Conservation (phyloP, 202 grass and related monocot genomes). For the Brachypodium distachyon region DNA sequence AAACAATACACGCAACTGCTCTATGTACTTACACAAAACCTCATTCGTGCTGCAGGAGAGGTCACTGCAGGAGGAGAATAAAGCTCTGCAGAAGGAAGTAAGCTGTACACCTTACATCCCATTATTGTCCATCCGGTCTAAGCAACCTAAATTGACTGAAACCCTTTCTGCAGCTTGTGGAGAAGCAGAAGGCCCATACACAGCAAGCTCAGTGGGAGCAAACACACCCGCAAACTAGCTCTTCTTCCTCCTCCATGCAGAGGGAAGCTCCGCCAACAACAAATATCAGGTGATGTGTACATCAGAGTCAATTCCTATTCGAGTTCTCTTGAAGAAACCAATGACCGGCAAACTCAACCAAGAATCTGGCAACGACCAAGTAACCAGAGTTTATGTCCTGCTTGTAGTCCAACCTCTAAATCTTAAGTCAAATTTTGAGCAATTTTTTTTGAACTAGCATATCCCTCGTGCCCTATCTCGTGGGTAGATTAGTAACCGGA, state of each 20-base stretch:
- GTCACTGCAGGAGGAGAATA: conserved; percentile 68
- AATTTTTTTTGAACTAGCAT: too few relatives aligned
- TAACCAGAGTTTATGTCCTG: too few relatives aligned
- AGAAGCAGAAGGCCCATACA: conserved; percentile 53
- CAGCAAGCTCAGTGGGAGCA: conserved; percentile 38
- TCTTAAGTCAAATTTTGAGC: too few relatives aligned
- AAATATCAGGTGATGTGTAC: conserved; percentile 41
- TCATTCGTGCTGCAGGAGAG: conserved; percentile 52
- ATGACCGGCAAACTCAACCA: not conserved
- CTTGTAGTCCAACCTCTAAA: too few relatives aligned
- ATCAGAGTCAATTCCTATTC: not conserved
- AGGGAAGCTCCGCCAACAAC: conserved; percentile 30
- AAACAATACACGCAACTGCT: not conserved
- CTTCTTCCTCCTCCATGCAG: conserved; percentile 45
- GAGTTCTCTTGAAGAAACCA: not conserved
- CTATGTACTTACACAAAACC: not conserved
- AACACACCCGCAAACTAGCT: conserved; percentile 36
- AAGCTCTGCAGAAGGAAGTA: conserved; percentile 72
- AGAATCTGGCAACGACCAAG: not conserved
- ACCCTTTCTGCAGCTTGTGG: conserved; percentile 47
- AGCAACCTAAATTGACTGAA: not conserved
- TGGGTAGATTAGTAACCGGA: too few relatives aligned
- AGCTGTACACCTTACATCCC: not conserved
- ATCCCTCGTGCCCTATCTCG: too few relatives aligned
- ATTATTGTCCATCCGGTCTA: not conserved